Base-by-base conservation (phyloP, 2,329 filamentous ascomycete species). In the Exophiala sideris region DNA sequence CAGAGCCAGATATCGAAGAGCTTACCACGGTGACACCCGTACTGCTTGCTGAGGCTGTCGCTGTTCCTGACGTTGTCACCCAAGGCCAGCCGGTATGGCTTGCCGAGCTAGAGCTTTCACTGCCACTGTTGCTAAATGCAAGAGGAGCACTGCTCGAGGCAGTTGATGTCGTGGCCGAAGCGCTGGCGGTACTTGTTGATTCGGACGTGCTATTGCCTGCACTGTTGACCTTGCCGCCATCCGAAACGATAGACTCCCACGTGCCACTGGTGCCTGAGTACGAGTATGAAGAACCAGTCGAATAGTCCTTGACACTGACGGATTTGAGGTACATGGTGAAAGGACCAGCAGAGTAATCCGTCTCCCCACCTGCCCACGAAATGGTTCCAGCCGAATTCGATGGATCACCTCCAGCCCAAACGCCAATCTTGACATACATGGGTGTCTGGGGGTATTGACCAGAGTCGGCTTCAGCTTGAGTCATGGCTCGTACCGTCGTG, bases 211-310 rank as follows among this genome's bases (percentile, higher is more conserved):
- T 81, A 33, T 79, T 76, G 56, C 77, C 79, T 83, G 87, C 69
- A 29, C 81, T 83, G 69, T 90, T 89, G 70, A 97, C 77, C 61
- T 77, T 71, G 57, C 94, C 94, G 60, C 84, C 91, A n/a, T 86
- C 80, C 49, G 92, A 84, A 64, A 82, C 73, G 70, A 99, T 97
- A 45, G 88, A 92, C 61, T 82, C 67, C 89, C 90, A 96, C 18
- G 78, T 81, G 45, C 94, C 94, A 45, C 81, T 86, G 35, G 79
- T 82, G 69, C 94, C 88, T 62, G 82, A 82, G 74, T 97, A 99
- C 53, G 76, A 78, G 77, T 99, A 99, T 59, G 87, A 77, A 14
- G 81, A 86, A 50, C 94, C 94, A 1, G 91, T 96, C 18, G 91
- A 96, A 76, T 97, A 99, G 75, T 99, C 94, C 58, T 71, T 65